Evolutionary conservation across 345 rosid species (phyloP).

Genomic region (Stellera chamaejasme): DNA sequence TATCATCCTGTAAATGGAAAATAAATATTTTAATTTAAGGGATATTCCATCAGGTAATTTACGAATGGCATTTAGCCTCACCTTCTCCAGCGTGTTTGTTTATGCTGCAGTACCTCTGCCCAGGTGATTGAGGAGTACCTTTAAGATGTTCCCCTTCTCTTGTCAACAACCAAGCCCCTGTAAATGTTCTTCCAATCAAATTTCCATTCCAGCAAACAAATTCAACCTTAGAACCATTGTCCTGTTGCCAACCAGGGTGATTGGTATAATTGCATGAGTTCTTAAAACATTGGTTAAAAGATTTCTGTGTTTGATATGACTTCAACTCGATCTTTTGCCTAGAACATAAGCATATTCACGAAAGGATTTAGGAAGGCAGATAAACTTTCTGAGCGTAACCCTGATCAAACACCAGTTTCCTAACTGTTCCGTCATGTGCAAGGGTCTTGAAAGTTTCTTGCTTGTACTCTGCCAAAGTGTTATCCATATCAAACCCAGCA

Average conservation of each 20-base stretch:
- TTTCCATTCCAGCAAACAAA: constrained; percentile 39
- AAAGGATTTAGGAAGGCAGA: not conserved
- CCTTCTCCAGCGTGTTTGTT: constrained; percentile 73
- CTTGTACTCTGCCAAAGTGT: constrained; percentile 85
- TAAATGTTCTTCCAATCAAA: constrained; percentile 94
- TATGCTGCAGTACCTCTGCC: constrained; percentile 49
- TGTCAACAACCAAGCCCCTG: constrained; percentile 83
- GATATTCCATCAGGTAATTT: too few relatives aligned
- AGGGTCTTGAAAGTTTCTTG: constrained; percentile 85
- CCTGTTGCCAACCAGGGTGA: too few relatives aligned
- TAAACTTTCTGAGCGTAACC: constrained; percentile 84
- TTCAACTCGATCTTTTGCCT: too few relatives aligned
- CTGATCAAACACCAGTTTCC: constrained; percentile 66
- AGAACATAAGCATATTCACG: not conserved
- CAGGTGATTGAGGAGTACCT: constrained; percentile 42
- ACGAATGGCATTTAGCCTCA: constrained; percentile 3
- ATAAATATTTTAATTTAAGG: not conserved
- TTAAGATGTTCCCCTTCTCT: constrained; percentile 82
- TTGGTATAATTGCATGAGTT: too few relatives aligned
- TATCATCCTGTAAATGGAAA: not conserved
- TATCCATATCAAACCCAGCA: constrained; percentile 92
- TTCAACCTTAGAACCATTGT: too few relatives aligned
- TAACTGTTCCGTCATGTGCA: constrained; percentile 73
- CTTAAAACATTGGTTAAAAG: too few relatives aligned
- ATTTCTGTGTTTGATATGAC: too few relatives aligned